Base-by-base conservation (phyloP, 306 rosid species). In the Trifolium pratense region DNA sequence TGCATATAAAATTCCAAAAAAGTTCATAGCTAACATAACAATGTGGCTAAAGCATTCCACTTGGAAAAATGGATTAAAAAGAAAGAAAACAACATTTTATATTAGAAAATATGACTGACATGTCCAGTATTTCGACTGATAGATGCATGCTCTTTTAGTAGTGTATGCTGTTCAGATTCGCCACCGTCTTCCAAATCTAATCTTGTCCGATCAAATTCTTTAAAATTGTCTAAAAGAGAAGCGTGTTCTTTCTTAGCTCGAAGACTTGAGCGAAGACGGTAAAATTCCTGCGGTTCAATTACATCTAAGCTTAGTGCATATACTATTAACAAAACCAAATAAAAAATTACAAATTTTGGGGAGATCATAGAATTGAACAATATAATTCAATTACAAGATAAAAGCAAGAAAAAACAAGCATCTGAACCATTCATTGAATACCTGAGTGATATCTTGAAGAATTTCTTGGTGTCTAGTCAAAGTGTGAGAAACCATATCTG, bases 401-500 rank as follows among this genome's bases (percentile, higher is more conserved):
- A 42, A 12, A 14, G 5, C 49, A 43, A 43, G 16, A 43, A 13
- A 13, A 13, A 43, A 11, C 6, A 43, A 43, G 49, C 49, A 43
- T 43, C 16, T 43, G 49, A 43, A 43, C n/a, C 49, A 13, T 43
- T 43, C 0, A 43, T 43, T 43, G 49, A 43, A 68, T 82, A 95
- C 99, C 99, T 95, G 97, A 76, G 97, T 90, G 79, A 95, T 85
- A 82, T 95, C 99, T 84, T 89, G 99, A 81, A 90, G 93, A 85
- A 95, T 92, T 80, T 91, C 99, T 80, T 95, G 99, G 85, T 95
- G 99, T 76, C 99, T 88, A 65, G 92, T 95, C 82, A 95, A 84
- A 48, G 99, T 91, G 76, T 92, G 97, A 85, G 99, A 92, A 79
- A 95, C 99, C 97, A 95, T 90, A 83, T 95, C 99, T 11, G 97